phyloP scores from a whole-genome alignment of 192 early-diverging fungal genomes.

The Linnemannia hyalina region DNA sequence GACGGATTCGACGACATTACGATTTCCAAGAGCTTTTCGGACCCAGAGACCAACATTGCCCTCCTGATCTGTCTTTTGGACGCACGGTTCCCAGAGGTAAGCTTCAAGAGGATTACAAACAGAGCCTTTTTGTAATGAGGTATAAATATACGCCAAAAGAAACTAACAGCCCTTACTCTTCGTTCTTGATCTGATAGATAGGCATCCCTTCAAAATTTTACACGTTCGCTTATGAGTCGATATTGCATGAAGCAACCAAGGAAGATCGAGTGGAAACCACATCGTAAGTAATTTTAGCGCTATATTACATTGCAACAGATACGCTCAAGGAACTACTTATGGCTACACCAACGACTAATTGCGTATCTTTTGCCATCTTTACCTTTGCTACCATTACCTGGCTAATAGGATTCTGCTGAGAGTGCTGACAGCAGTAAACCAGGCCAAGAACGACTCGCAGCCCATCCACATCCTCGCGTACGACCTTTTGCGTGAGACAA shows the following conservation, averaged over 20 bases:
- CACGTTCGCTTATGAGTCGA: not conserved
- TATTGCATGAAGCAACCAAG: conserved; percentile 5
- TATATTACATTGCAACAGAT: not conserved
- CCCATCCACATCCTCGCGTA: conserved; percentile 16
- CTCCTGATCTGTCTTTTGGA: conserved; percentile 26
- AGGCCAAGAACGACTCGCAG: not conserved
- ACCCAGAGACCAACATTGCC: conserved; percentile 20
- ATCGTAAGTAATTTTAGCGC: not conserved
- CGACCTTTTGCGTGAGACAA: conserved; percentile 31
- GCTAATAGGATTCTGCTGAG: conserved; percentile 24
- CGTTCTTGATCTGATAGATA: conserved; percentile 8
- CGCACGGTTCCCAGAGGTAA: conserved; percentile 22
- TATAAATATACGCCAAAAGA: not conserved
- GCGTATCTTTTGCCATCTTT: not conserved
- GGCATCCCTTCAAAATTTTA: conserved; percentile 18
- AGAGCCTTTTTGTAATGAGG: too few relatives aligned
- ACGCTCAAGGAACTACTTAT: not conserved
- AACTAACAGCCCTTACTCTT: not conserved
- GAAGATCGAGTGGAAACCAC: not conserved
- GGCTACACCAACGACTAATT: not conserved
- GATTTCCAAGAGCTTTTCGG: conserved; percentile 13
- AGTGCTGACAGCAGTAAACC: conserved; percentile 22
- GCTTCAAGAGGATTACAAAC: not conserved
- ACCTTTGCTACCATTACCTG: not conserved
- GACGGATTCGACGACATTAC: conserved; percentile 12